Evolutionary conservation across 441 rosid species (phyloP).

Genomic region (Bruguiera hainesii): DNA sequence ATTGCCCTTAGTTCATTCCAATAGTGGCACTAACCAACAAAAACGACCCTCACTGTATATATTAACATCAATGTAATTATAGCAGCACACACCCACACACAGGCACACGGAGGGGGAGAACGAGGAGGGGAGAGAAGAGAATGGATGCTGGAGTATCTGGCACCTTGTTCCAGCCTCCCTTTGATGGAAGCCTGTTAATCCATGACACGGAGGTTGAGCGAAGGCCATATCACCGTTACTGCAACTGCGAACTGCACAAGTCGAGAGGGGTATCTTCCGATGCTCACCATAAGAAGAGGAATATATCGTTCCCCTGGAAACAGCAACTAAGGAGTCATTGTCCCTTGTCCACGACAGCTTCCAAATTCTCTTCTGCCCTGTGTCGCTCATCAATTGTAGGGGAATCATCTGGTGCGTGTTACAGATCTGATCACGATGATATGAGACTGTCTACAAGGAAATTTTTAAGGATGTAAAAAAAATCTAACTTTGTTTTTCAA

Average conservation of each 20-base stretch:
- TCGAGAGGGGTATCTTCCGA: slow-evolving; percentile 12
- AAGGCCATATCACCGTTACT: slow-evolving; percentile 36
- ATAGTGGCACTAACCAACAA: too few species aligned
- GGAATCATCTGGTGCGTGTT: background rate
- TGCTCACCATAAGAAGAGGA: slow-evolving; percentile 4
- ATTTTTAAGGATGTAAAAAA: too few species aligned
- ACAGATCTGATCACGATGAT: background rate
- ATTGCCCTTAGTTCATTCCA: too few species aligned
- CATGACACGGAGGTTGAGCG: slow-evolving; percentile 23
- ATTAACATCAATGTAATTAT: too few species aligned
- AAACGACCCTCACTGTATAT: too few species aligned
- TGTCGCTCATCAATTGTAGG: background rate
- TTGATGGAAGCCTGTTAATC: slow-evolving; percentile 22
- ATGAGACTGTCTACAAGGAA: too few species aligned
- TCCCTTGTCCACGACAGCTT: slow-evolving; percentile 18
- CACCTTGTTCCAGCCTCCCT: background rate
- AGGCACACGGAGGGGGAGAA: too few species aligned
- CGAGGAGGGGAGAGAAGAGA: background rate
- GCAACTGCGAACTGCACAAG: slow-evolving; percentile 38
- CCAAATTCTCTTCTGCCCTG: slow-evolving; percentile 12
- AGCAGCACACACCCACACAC: too few species aligned
- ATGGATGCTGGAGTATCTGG: background rate
- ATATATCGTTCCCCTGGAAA: slow-evolving; percentile 28
- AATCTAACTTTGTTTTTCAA: too few species aligned
- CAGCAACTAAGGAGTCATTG: background rate